Percentiles rank a stretch among this genome's conserved stretches.
Evolutionary conservation across 1,284 basidiomycete species (phyloP).

Genomic region (Ustilago lituana): DNA sequence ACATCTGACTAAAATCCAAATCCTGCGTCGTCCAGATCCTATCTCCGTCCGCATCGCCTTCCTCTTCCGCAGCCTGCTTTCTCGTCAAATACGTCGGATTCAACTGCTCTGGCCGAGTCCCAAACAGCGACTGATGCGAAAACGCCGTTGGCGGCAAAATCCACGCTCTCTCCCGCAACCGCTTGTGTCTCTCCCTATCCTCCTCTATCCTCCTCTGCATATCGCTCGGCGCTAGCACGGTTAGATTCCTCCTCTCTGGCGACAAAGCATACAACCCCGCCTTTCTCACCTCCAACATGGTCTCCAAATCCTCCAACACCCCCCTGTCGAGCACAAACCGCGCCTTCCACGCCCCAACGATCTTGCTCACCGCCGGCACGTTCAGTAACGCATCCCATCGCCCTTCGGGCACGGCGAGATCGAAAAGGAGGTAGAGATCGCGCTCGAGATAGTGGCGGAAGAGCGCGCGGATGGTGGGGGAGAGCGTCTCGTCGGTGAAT

Average conservation of each 20-base stretch:
- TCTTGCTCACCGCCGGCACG: conserved; percentile 23
- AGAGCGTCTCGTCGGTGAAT: conserved; percentile 48
- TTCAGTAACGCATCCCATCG: conserved; percentile 44
- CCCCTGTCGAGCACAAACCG: conserved; percentile 13
- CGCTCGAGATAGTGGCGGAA: conserved; percentile 17
- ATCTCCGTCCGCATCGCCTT: conserved; percentile 18
- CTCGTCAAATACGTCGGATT: conserved; percentile 26
- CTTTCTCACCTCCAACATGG: conserved; percentile 16
- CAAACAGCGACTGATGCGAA: conserved; percentile 28
- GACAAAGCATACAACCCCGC: conserved; percentile 25
- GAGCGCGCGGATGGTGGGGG: conserved; percentile 19
- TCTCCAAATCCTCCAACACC: conserved; percentile 14
- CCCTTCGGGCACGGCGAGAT: conserved; percentile 29
- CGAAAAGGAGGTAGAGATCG: conserved; percentile 37
- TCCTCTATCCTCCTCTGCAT: conserved; percentile 90
- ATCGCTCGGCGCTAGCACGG: conserved; percentile 74
- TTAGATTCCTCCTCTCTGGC: conserved; percentile 22
- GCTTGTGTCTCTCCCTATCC: conserved; percentile 91
- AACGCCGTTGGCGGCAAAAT: conserved; percentile 76
- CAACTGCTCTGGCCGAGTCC: conserved; percentile 29
- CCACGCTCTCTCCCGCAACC: conserved; percentile 86
- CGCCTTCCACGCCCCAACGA: conserved; percentile 26
- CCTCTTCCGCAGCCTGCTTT: conserved; percentile 3
- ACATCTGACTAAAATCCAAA: conserved; percentile 42
- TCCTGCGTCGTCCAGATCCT: conserved; percentile 37